Evolutionary conservation across 345 rosid species (phyloP), one percentile per base, ranked within the genome.

Genomic region (Noccaea caerulescens): DNA sequence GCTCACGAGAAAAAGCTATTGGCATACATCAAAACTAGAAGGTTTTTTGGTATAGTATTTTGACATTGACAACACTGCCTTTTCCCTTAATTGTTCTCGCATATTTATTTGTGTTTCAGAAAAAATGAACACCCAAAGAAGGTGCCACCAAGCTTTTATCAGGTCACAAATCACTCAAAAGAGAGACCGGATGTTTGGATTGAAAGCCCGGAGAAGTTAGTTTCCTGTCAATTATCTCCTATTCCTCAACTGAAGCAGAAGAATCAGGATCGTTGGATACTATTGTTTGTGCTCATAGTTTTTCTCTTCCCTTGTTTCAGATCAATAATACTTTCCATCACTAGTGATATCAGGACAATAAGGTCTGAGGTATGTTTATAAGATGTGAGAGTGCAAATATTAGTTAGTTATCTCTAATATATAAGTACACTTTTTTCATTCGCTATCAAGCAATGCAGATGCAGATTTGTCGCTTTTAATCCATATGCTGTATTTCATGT

Each of bases 161-260:
- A 84, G 79, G 93, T 86, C 65, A 93, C 96, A 30, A 87, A 89
- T 75, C 84, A 87, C 72, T 85, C 94, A 8, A 91, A 89, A 76
- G 98, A 91, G 85, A 86, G 98, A 69, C 98, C 98, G 2, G 98
- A 93, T 82, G 96, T 93, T 63, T 93, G 98, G 98, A 84, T 93
- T 57, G 97, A 93, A 47, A 85, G 87, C 88, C 98, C 98, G 53
- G 97, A 93, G 76, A 91, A 87, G 98, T 91, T 78, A 80, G 88
- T 69, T 63, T 66, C 58, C 18, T 50, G 38, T 62, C 49, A 18
- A 25, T 62, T 18, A 63, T 11, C 65, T 30, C 16, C 0, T 55
- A 52, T 60, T 44, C 4, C 42, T 42, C 32, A 42, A 55, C 52
- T 75, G 60, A 68, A 30, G 33, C 54, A 41, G 54, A 51, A 55